Evolutionary conservation across 1,284 basidiomycete species (phyloP).

Genomic region (Naganishia sp.): DNA sequence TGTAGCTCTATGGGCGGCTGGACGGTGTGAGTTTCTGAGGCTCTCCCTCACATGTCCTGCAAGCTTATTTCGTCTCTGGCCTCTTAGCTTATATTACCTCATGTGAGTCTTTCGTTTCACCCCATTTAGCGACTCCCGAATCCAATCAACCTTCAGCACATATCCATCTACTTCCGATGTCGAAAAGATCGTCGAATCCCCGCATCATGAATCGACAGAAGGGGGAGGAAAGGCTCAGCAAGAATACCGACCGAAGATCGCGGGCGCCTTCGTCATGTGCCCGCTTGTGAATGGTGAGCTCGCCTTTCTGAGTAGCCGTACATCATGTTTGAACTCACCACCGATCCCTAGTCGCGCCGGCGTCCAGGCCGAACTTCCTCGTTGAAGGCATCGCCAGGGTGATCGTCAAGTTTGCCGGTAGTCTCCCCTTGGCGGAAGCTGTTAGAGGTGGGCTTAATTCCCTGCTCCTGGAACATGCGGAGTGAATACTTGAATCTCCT

Average conservation of each 20-base stretch:
- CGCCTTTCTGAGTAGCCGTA: conserved; percentile 7
- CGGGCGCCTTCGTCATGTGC: conserved; percentile 55
- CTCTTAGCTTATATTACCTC: conserved; percentile 31
- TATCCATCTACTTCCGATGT: conserved; percentile 44
- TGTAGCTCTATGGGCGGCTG: conserved; percentile 53
- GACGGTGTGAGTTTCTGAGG: conserved; percentile 42
- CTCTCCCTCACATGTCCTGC: too few relatives aligned
- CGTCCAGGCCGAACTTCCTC: conserved; percentile 52
- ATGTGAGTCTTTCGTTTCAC: conserved; percentile 35
- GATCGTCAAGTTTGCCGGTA: conserved; percentile 53
- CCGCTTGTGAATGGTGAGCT: conserved; percentile 56
- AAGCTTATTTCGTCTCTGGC: conserved; percentile 27
- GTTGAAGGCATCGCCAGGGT: conserved; percentile 52
- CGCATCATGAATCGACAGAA: conserved; percentile 11
- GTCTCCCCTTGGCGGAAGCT: conserved; percentile 54
- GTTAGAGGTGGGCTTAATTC: conserved; percentile 44
- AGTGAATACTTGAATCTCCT: background rate
- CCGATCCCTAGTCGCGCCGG: conserved; percentile 41
- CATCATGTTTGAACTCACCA: background rate
- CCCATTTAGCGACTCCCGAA: conserved; percentile 34
- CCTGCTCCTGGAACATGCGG: background rate
- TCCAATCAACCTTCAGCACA: conserved; percentile 44
- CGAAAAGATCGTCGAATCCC: conserved; percentile 32
- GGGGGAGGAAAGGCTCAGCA: conserved; percentile 3
- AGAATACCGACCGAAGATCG: conserved; percentile 39